Conservation (phyloP, 768 basidiomycete genomes). For the Vararia minispora region DNA sequence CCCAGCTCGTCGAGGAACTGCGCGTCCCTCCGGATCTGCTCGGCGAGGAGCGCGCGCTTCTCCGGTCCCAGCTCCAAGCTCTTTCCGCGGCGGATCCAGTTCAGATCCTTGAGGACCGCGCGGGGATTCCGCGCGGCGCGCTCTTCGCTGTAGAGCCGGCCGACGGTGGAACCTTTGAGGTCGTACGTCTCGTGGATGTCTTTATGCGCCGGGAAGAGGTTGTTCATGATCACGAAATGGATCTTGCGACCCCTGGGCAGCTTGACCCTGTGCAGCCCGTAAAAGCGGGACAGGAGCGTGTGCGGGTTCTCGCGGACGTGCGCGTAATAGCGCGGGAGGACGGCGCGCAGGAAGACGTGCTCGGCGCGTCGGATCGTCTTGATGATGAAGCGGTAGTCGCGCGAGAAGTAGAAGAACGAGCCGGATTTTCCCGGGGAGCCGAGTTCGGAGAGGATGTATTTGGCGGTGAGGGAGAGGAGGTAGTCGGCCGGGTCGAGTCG, state of each 20-base stretch:
- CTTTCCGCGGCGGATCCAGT: conserved; percentile 81
- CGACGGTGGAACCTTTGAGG: conserved; percentile 90
- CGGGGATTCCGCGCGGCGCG: conserved; percentile 66
- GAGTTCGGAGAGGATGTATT: conserved; percentile 96
- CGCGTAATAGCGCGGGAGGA: conserved; percentile 73
- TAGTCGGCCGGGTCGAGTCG: conserved; percentile 96
- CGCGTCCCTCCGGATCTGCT: conserved; percentile 82
- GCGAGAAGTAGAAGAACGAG: conserved; percentile 98
- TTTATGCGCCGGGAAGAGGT: conserved; percentile 93
- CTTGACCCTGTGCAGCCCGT: conserved; percentile 96
- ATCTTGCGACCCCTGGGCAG: conserved; percentile 90
- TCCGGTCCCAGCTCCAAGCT: conserved; percentile 89
- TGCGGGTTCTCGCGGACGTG: conserved; percentile 89
- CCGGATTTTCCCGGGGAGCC: conserved; percentile 98
- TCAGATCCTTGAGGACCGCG: conserved; percentile 90
- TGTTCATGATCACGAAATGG: conserved; percentile 99
- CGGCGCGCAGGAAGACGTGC: conserved; percentile 83
- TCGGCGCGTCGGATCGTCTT: conserved; percentile 95
- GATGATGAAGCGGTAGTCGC: conserved; percentile 99
- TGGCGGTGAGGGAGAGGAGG: conserved; percentile 88
- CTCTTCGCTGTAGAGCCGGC: conserved; percentile 79
- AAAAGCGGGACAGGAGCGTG: conserved; percentile 87
- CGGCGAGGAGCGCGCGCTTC: conserved; percentile 82
- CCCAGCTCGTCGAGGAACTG: conserved; percentile 72
- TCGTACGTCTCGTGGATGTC: conserved; percentile 98